Evolutionary conservation across 75 land plant genomes (phyloP).

Genomic region (Cryptomeria japonica): DNA sequence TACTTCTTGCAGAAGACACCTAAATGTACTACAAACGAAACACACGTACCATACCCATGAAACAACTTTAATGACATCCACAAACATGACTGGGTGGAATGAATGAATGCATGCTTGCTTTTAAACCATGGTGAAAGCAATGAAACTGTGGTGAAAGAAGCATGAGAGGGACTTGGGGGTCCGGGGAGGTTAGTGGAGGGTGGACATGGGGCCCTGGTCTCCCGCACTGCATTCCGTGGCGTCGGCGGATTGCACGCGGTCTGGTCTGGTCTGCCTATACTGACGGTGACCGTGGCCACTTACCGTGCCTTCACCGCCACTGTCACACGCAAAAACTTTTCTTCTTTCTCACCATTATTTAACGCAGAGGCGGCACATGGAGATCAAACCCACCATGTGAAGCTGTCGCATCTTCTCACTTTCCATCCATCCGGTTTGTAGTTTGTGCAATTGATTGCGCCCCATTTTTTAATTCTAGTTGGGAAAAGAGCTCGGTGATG

Average conservation of each 20-base stretch:
- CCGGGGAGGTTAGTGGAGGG: neutral
- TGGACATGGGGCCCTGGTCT: neutral
- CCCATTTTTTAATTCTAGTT: neutral
- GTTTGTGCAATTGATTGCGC: neutral
- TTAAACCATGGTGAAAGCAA: too few species aligned
- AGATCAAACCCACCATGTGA: neutral
- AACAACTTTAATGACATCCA: too few species aligned
- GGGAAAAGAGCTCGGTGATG: neutral
- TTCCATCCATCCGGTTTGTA: too few species aligned
- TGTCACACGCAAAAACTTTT: neutral
- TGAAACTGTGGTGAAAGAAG: neutral
- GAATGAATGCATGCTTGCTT: too few species aligned
- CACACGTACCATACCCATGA: too few species aligned
- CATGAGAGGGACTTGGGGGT: neutral
- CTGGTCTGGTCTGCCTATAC: neutral
- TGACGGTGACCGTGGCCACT: neutral
- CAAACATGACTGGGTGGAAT: too few species aligned
- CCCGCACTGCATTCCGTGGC: neutral
- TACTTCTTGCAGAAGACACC: too few species aligned
- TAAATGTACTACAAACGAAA: too few species aligned
- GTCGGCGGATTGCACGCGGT: constrained; percentile 2
- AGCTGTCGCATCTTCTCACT: too few species aligned
- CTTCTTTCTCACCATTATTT: neutral
- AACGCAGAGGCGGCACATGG: neutral
- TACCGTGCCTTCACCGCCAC: constrained; percentile 11